Conservation (phyloP, 257 asterid genomes). For the Primulina eburnea region DNA sequence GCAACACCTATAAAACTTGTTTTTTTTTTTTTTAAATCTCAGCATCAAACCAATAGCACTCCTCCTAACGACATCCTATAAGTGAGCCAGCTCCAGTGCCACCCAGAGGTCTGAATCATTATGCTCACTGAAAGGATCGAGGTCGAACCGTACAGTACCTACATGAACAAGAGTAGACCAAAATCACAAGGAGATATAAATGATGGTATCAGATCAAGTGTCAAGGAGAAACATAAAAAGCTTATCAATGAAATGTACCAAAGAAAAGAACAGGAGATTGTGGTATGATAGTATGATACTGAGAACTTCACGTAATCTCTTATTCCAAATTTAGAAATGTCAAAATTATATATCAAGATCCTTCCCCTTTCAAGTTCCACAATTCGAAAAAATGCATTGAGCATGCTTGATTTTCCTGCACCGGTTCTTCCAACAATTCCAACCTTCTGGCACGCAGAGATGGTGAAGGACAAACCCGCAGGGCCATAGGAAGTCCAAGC, state of each 20-base stretch:
- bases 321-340: constrained; percentile 56
- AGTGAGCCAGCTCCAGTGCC: constrained; percentile 80
- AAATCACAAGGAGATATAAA: background rate
- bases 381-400: constrained; percentile 68
- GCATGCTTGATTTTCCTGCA: constrained; percentile 88
- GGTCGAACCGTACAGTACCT: constrained; percentile 84
- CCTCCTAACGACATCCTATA: constrained; percentile 70
- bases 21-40: constrained; percentile 46
- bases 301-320: constrained; percentile 62
- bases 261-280: constrained; percentile 86
- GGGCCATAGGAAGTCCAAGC: constrained; percentile 63
- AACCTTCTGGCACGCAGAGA: constrained; percentile 58
- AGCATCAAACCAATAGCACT: constrained; percentile 66
- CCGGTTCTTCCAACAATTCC: constrained; percentile 87
- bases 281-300: constrained; percentile 76
- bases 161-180: constrained; percentile 1
- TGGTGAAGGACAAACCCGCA: constrained; percentile 55
- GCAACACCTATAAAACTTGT: background rate
- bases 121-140: constrained; percentile 86
- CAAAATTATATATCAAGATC: constrained; percentile 58
- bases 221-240: background rate
- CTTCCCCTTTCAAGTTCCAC: constrained; percentile 76
- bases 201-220: background rate
- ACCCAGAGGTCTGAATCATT: constrained; percentile 84
- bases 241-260: constrained; percentile 37